These are phyloP conservation scores for Metschnikowia drakensbergensis DNA, from an alignment of 805 yeast genomes.

Conservation along the genomic window DNA sequence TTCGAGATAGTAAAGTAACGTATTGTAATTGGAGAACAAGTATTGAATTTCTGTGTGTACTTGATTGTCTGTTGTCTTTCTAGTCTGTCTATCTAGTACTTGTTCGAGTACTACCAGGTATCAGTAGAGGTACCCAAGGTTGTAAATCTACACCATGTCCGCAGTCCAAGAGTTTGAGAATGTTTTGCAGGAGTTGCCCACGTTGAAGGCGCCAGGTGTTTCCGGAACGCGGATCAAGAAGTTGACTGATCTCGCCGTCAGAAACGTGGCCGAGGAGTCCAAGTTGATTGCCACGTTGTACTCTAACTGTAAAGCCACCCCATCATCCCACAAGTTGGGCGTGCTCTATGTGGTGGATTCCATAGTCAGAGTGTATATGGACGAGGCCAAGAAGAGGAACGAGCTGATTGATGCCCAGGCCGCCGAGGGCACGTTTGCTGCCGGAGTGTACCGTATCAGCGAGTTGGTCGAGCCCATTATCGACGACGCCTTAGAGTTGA, in stretches of 20 bases:
- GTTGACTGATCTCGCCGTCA: conserved; percentile 72
- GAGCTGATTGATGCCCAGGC: conserved; percentile 47
- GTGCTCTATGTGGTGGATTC: conserved; percentile 90
- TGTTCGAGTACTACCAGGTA: not conserved
- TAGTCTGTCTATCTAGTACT: not conserved
- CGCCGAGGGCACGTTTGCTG: conserved; percentile 67
- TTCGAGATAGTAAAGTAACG: conserved; percentile 15
- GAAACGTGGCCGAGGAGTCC: conserved; percentile 57
- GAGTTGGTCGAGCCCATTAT: conserved; percentile 60
- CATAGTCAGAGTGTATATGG: conserved; percentile 79
- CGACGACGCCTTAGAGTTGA: conserved; percentile 56
- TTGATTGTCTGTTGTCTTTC: too few relatives aligned
- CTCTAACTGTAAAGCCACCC: conserved; percentile 66
- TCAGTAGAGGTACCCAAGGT: conserved; percentile 4
- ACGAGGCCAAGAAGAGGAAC: conserved; percentile 58
- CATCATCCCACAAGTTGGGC: conserved; percentile 83
- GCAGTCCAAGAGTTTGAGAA: conserved; percentile 45
- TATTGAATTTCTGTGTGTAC: not conserved
- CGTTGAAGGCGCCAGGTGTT: conserved; percentile 82
- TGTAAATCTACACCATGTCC: conserved; percentile 27
- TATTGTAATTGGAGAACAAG: conserved; percentile 16
- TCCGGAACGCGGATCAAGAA: conserved; percentile 93
- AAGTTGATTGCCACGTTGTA: conserved; percentile 55
- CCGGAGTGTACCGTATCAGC: conserved; percentile 65
- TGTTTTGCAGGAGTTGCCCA: conserved; percentile 47